Evolutionary conservation across 169 alveolate genomes (phyloP).

Genomic region (Sarcocystis neurona): DNA sequence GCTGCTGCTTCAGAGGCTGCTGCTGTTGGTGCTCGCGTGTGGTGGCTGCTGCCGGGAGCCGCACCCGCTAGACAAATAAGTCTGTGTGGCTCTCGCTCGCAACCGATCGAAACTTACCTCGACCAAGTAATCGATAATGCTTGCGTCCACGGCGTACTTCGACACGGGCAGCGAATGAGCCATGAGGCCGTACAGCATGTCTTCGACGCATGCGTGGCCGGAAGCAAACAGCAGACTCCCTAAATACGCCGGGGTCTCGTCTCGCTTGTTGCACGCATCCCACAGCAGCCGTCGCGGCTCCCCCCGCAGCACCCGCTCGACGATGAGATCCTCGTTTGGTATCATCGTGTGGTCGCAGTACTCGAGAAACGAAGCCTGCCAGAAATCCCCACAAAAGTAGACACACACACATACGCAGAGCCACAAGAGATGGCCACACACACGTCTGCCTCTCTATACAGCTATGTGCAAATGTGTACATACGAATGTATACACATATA

Average conservation of each 20-base stretch:
- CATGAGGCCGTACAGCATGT: conserved; percentile 58
- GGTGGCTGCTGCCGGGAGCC: no score
- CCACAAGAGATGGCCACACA: no score
- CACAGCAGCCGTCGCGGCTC: conserved; percentile 6
- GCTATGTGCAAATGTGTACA: no score
- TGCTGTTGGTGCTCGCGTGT: no score
- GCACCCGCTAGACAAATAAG: no score
- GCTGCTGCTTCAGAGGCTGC: no score
- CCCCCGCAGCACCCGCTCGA: not conserved
- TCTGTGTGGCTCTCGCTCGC: not conserved
- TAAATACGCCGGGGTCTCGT: conserved; percentile 16
- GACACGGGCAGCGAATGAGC: conserved; percentile 60
- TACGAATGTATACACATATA: no score
- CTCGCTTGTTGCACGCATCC: not conserved
- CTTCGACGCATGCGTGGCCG: conserved; percentile 34
- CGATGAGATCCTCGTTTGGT: not conserved
- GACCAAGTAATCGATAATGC: conserved; percentile 35
- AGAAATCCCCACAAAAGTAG: not conserved
- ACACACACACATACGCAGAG: not conserved
- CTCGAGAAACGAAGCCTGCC: conserved; percentile 48
- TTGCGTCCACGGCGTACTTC: conserved; percentile 46
- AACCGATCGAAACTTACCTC: conserved; percentile 21
- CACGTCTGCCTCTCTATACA: no score
- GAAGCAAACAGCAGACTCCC: conserved; percentile 39
- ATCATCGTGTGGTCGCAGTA: conserved; percentile 61